Conservation (phyloP, 1,284 basidiomycete genomes). For the Leccinum cinnamomeum region DNA sequence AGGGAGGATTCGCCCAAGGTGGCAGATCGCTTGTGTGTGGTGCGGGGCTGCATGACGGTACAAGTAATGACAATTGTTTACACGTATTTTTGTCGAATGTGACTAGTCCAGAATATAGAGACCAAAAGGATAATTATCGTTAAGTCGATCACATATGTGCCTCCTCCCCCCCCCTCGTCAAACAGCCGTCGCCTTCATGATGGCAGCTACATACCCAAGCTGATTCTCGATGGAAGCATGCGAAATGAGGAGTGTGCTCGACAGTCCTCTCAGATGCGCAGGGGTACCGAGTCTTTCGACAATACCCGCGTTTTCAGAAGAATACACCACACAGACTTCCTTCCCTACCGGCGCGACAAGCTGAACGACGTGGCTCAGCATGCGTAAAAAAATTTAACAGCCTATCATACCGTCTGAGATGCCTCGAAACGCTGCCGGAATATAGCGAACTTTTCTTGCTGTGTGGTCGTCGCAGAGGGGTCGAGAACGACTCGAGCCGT, state of each 20-base stretch:
- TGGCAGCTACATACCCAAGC: slow-evolving; percentile 36
- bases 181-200: slow-evolving; percentile 28
- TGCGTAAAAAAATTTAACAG: slow-evolving; percentile 5
- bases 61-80: slow-evolving; percentile 16
- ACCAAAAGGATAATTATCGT: not conserved
- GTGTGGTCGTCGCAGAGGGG: slow-evolving; percentile 38
- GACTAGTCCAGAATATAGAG: slow-evolving; percentile 7
- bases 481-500: slow-evolving; percentile 46
- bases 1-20: slow-evolving; percentile 40
- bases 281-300: slow-evolving; percentile 44
- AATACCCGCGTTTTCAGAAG: slow-evolving; percentile 45
- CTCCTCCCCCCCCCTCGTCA: not conserved
- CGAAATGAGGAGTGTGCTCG: slow-evolving; percentile 37
- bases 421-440: slow-evolving; percentile 47
- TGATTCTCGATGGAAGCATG: slow-evolving; percentile 36
- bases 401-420: slow-evolving; percentile 49
- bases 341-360: slow-evolving; percentile 51
- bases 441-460: slow-evolving; percentile 44
- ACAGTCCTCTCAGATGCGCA: slow-evolving; percentile 33
- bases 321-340: slow-evolving; percentile 53
- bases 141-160: not conserved
- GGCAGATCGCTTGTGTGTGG: slow-evolving; percentile 59
- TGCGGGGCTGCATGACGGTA: slow-evolving; percentile 47
- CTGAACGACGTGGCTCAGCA: slow-evolving; percentile 35
- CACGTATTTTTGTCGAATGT: slow-evolving; percentile 23